phyloP scores from a whole-genome alignment of 176 grass and related monocot species.

The Chloris gayana region DNA sequence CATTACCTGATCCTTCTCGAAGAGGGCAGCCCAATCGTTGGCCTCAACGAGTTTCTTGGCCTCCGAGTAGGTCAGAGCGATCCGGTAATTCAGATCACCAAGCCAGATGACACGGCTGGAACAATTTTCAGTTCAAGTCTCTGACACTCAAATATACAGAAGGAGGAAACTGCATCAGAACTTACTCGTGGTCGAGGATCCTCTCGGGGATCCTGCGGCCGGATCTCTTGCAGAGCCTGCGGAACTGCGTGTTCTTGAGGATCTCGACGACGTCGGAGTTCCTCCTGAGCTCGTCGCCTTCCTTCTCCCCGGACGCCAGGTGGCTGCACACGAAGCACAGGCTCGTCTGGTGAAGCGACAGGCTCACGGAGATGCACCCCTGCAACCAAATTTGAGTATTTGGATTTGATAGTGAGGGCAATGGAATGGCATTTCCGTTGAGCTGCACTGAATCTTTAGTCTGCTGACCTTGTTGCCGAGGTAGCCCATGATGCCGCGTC shows the following conservation, averaged over 20 bases:
- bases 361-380: conserved; percentile 93
- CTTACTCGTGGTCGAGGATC: conserved; percentile 93
- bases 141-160: no score
- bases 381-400: conserved; percentile 8
- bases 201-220: conserved; percentile 57
- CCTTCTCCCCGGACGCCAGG: conserved; percentile 97
- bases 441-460: neutral
- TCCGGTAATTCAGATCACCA: no score
- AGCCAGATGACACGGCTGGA: no score
- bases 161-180: no score
- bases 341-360: conserved; percentile 84
- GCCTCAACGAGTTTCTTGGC: conserved; percentile 70
- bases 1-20: conserved; percentile 83
- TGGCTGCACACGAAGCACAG: conserved; percentile 96
- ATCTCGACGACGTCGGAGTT: conserved; percentile 90
- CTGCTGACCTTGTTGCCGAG: conserved; percentile 85
- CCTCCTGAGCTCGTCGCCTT: conserved; percentile 80
- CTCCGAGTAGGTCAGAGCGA: conserved; percentile 69
- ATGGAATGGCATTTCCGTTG: no score
- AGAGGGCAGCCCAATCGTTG: conserved; percentile 77
- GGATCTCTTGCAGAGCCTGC: conserved; percentile 56
- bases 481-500: conserved; percentile 86
- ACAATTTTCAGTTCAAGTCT: no score
- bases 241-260: conserved; percentile 81
- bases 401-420: no score